Evolutionary conservation across 768 basidiomycete genomes (phyloP).

Genomic region (Panaeolus cyanescens): DNA sequence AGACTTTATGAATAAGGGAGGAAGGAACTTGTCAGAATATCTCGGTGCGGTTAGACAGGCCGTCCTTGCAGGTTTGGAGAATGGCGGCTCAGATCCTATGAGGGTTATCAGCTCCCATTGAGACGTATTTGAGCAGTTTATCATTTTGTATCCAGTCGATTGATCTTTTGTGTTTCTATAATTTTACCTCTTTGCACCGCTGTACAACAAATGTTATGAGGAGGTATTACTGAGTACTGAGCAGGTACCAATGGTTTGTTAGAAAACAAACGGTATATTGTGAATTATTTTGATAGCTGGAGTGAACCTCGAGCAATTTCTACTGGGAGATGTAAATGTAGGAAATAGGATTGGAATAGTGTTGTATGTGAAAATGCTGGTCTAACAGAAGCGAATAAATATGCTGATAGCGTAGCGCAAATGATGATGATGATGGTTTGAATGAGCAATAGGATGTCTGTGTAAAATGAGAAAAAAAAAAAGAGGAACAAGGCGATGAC

Average conservation of each 20-base stretch:
- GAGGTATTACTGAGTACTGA: too few relatives aligned
- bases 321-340: not conserved
- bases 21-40: conserved; percentile 70
- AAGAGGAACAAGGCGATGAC: not conserved
- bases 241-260: too few relatives aligned
- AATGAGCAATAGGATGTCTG: not conserved
- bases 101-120: conserved; percentile 32
- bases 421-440: not conserved
- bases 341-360: not conserved
- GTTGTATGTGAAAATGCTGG: not conserved
- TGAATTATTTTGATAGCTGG: not conserved
- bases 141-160: not conserved
- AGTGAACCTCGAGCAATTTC: not conserved
- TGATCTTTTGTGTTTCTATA: not conserved
- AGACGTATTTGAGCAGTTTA: not conserved
- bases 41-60: conserved; percentile 72
- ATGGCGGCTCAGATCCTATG: conserved; percentile 79
- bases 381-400: not conserved
- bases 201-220: not conserved
- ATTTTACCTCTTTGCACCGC: not conserved
- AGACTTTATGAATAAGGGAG: conserved; percentile 72
- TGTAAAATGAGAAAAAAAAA: not conserved
- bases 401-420: not conserved
- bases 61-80: conserved; percentile 69
- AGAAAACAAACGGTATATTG: not conserved